phyloP scores from a whole-genome alignment of 2,329 filamentous ascomycete species.

The Microsporum audouinii region DNA sequence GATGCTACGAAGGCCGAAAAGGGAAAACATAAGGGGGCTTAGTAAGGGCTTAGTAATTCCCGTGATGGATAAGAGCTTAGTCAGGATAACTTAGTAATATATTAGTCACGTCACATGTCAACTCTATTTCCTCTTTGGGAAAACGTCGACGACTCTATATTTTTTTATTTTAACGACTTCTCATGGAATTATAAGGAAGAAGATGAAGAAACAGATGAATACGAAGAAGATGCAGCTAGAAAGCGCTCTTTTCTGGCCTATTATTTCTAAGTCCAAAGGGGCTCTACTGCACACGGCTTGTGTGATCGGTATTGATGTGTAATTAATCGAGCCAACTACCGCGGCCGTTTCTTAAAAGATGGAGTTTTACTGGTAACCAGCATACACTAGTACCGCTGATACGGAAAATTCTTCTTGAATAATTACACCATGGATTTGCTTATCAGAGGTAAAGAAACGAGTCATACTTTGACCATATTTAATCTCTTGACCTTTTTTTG shows the following conservation, averaged over 20 bases:
- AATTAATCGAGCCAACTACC: conserved; percentile 1
- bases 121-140: not conserved
- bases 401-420: conserved; percentile 1
- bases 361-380: not conserved
- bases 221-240: not conserved
- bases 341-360: not conserved
- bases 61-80: not conserved
- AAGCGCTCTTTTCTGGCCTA: not conserved
- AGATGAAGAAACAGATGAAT: not conserved
- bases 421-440: not conserved
- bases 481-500: not conserved
- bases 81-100: not conserved
- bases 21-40: conserved; percentile 1
- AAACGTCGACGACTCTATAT: not conserved
- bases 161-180: conserved; percentile 1
- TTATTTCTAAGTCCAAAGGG: not conserved
- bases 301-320: not conserved
- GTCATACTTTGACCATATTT: not conserved
- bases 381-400: not conserved
- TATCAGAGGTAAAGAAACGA: not conserved
- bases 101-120: not conserved
- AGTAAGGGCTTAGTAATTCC: not conserved
- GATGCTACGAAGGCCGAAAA: not conserved
- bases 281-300: not conserved
- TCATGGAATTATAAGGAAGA: not conserved